Evolutionary conservation across 2,329 filamentous ascomycete genomes (phyloP), one percentile per base, ranked within the genome.

Genomic region (Domatiomyces catenatus): DNA sequence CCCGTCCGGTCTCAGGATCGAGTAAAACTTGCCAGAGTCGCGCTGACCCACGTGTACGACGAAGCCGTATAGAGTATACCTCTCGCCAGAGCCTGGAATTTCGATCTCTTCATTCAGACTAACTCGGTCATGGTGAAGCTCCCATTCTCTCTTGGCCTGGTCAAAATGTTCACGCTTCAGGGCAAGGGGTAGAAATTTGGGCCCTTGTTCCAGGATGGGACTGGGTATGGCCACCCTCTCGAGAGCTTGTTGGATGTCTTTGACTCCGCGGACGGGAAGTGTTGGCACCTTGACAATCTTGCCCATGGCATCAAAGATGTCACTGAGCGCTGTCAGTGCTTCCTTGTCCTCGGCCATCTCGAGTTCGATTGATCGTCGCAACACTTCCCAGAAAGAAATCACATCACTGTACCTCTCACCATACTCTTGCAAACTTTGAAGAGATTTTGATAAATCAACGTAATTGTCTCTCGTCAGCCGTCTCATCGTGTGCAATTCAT

Each of bases 41-140:
- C 80, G 71, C 44, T 71, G 71, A 22, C 76, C 77, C 53, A 73
- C 73, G 58, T 82, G 79, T 2, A 78, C 75, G 28, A 80, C 66
- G 54, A 80, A 75, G 2, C 76, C 76, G 55, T 77, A 81, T 0
- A 82, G 68, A 1, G 71, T 73, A 58, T 80, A 82, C 8, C 67
- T 61, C 10, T 65, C 66, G 7, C 61, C 66, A 22, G 67, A 59
- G 1, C 56, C 61, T 17, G 61, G 52, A n/a, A 80, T 62, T 44
- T 68, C 68, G 22, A 81, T 60, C 8, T 70, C 63, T 49, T 81
- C 76, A 48, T 79, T 69, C 12, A 81, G 58, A 2, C 70, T 66
- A n/a, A 82, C 73, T 43, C 70, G 71, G 59, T 80, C 72, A 48
- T 73, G 69, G 5, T 78, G 60, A 54, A 81, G 73, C 47, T 74